phyloP scores from a whole-genome alignment of 2,329 filamentous ascomycete genomes.

The Phialemoniopsis sp. region DNA sequence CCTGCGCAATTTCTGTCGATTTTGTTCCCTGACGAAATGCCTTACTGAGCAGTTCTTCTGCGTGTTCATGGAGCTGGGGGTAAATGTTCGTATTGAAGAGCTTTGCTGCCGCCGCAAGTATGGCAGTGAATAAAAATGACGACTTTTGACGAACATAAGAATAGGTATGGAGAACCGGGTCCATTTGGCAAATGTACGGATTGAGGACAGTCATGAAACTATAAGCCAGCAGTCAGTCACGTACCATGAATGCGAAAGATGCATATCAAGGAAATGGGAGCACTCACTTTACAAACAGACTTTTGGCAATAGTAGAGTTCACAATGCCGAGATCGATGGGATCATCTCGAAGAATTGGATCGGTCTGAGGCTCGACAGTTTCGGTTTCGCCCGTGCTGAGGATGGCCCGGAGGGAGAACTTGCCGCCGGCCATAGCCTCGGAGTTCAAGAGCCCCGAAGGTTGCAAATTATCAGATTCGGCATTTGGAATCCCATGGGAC shows the following conservation, averaged over 20 bases:
- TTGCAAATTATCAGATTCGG: too few relatives aligned
- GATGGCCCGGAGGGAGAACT: slow-evolving; percentile 26
- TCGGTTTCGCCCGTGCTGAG: slow-evolving; percentile 13
- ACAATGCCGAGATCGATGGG: too few relatives aligned
- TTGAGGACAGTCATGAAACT: slow-evolving; percentile 33
- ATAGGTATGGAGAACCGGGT: slow-evolving; percentile 30
- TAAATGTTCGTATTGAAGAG: neutral
- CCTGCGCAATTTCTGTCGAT: slow-evolving; percentile 31
- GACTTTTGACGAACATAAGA: slow-evolving; percentile 26
- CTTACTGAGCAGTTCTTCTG: slow-evolving; percentile 15
- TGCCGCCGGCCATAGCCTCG: slow-evolving; percentile 23
- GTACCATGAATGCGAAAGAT: too few relatives aligned
- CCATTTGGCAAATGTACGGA: slow-evolving; percentile 33
- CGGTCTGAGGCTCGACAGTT: neutral
- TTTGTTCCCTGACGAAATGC: slow-evolving; percentile 25
- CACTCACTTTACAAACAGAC: too few relatives aligned
- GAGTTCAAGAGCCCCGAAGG: slow-evolving; percentile 23
- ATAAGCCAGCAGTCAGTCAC: neutral
- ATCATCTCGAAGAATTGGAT: too few relatives aligned
- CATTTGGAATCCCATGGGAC: too few relatives aligned
- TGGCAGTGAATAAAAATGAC: slow-evolving; percentile 26
- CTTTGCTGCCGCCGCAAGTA: too few relatives aligned
- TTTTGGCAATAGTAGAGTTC: too few relatives aligned
- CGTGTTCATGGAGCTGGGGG: neutral
- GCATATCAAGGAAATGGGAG: too few relatives aligned